Base-by-base conservation (phyloP, 768 basidiomycete genomes). In the Clitopilus passeckerianus region DNA sequence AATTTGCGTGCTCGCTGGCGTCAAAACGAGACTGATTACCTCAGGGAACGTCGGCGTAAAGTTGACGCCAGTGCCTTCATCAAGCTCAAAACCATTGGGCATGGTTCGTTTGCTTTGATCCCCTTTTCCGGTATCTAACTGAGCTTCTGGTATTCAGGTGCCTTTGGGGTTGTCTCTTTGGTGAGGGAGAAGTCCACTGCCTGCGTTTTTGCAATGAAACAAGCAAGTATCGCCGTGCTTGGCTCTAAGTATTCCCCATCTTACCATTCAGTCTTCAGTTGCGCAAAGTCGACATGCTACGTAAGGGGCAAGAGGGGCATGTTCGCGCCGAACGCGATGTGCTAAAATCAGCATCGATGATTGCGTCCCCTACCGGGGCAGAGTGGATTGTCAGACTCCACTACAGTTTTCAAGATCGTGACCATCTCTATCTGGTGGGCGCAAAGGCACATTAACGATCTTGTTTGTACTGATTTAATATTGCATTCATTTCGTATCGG, bases 281-380 rank as follows among this genome's bases (percentile, higher is more conserved):
- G 70, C 85, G 91, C 63, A 93, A 93, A 77, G 84, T 84, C 61
- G 93, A 95, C 73, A 95, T 96, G 93, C 81, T 96, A 68, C 88
- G 92, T 56, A 95, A 95, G 78, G 93, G 94, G 22, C 96, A 98
- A 73, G 96, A 98, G 75, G 96, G 95, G 1, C 96, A 98, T 73
- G 91, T 97, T 69, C 88, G 94, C 56, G 96, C 95, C 43, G 95
- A 98, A 71, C 89, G 95, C 68, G 95, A 98, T 67, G 79, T 98
- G 44, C 84, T 98, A 60, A 93, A 92, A 74, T 91, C 92, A 33
- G 95, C 95, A 6, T 89, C 95, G 12, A 77, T 89, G 64, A 86
- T 90, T 67, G 81, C 82, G 70, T 86, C 90, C 41, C 83, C 89
- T 59, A 81, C 82, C 61, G 82, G 84, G 54, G 88, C 90, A 60